Conservation (phyloP, 2,329 filamentous ascomycete genomes). For the Didymellaceae sp. region DNA sequence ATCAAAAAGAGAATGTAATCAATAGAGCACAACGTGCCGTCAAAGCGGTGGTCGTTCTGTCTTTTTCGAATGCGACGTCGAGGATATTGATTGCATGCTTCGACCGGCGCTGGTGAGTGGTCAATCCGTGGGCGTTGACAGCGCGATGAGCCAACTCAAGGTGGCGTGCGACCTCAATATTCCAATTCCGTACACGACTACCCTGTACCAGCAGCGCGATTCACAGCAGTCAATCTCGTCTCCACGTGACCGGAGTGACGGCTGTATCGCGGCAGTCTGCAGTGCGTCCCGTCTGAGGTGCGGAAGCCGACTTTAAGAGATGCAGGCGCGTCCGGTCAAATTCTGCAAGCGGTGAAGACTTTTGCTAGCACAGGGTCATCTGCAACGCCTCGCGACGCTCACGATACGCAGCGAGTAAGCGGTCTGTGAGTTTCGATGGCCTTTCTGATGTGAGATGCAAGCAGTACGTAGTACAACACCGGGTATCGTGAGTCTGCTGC, state of each 20-base stretch:
- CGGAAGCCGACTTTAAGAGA: no score
- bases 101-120: slow-evolving; percentile 5
- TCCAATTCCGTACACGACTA: neutral
- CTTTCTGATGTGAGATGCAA: slow-evolving; percentile 16
- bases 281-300: no score
- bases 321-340: slow-evolving; percentile 15
- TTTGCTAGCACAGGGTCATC: slow-evolving; percentile 13
- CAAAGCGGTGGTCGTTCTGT: slow-evolving; percentile 15
- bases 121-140: slow-evolving; percentile 4
- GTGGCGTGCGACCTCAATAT: slow-evolving; percentile 3
- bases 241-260: neutral
- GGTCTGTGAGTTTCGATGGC: neutral
- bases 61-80: slow-evolving; percentile 7
- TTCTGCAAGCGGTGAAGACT: slow-evolving; percentile 20
- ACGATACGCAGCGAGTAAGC: slow-evolving; percentile 6
- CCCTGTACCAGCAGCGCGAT: neutral
- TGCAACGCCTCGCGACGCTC: neutral
- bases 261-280: slow-evolving; percentile 2
- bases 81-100: slow-evolving; percentile 21
- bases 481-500: slow-evolving; percentile 6
- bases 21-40: slow-evolving; percentile 20
- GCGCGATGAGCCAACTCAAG: no score
- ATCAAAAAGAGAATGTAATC: slow-evolving; percentile 1
- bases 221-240: neutral
- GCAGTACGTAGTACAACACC: slow-evolving; percentile 15